Evolutionary conservation across 371 early-diverging fungal species (phyloP), one percentile per base, ranked within the genome.

Genomic region (Dinochytrium kinnereticum): DNA sequence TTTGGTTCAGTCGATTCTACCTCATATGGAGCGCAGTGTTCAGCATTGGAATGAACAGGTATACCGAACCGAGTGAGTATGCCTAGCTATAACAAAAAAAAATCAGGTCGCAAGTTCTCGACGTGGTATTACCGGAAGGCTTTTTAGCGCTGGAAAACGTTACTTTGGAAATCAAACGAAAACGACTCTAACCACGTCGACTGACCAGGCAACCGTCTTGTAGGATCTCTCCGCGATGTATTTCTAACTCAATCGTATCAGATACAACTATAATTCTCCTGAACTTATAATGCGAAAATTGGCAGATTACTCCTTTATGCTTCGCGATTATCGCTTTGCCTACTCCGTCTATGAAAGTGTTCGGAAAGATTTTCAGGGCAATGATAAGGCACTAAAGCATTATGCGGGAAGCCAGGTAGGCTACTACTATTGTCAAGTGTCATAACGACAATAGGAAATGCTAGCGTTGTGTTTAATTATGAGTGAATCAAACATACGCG

Each of bases 301-400:
- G 51, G 98, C 95, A 3, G 98, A 97, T 81, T 97, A 90, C 83
- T 92, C 96, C 1, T 97, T 98, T 75, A 97, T 97, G 96, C 84
- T 98, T 5, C 85, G 93, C 24, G 97, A 97, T 77, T 97, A 92
- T 81, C 89, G 90, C 69, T 92, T 96, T 79, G 97, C 98, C 0
- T 88, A 88, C 55, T 86, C 90, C 0, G 91, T 93, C 1, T 98
- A 97, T 72, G 96, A 96, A 70, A 90, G 90, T 0, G 94, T 94
- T 0, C 91, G 93, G 64, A 91, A 94, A 68, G 98, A 97, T 73
- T 98, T 91, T 69, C 77, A 76, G 30, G 70, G 71, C 24, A 93
- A 92, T 39, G 82, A 82, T 1, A 72, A 73, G 26, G 76, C 64
- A 13, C 21, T 71, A 19, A 70, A 76, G 64, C 69, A 76, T 73